phyloP scores from a whole-genome alignment of 306 rosid genomes.

The Inga leiocalycina region DNA sequence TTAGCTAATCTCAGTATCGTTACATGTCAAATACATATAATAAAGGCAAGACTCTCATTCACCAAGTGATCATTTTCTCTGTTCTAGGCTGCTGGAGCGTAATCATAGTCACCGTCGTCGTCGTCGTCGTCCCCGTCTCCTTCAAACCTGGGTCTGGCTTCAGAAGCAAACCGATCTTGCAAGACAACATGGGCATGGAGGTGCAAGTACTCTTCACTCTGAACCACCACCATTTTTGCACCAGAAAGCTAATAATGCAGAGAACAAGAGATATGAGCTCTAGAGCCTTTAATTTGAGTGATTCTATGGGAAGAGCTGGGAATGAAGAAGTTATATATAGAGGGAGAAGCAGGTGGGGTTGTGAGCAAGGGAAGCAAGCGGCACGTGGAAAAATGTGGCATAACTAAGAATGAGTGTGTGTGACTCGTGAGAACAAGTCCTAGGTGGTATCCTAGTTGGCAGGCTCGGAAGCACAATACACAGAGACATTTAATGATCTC shows the following conservation, averaged over 20 bases:
- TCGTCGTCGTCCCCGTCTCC: conserved; percentile 35
- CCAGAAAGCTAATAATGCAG: neutral
- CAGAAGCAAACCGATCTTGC: conserved; percentile 6
- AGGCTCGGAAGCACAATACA: conserved; percentile 9
- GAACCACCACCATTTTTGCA: conserved; percentile 15
- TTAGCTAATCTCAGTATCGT: neutral
- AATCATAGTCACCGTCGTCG: conserved; percentile 26
- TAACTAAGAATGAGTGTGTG: conserved; percentile 33
- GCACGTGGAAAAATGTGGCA: conserved; percentile 31
- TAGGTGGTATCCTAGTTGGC: conserved; percentile 37
- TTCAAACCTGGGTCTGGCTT: neutral
- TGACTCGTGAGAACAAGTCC: conserved; percentile 35
- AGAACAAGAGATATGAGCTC: neutral
- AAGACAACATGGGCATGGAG: neutral
- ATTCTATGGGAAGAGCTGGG: neutral
- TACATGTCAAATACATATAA: neutral
- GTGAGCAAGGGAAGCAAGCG: neutral
- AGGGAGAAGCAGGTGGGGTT: neutral
- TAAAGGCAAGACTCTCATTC: neutral
- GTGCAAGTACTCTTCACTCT: neutral
- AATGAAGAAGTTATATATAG: conserved; percentile 4
- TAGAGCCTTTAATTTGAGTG: neutral
- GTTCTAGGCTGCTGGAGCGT: conserved; percentile 38
- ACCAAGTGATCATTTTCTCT: neutral
- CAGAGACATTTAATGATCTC: neutral